Conservation (phyloP, 768 basidiomycete species). For the Boletus rufocinnamomeus region DNA sequence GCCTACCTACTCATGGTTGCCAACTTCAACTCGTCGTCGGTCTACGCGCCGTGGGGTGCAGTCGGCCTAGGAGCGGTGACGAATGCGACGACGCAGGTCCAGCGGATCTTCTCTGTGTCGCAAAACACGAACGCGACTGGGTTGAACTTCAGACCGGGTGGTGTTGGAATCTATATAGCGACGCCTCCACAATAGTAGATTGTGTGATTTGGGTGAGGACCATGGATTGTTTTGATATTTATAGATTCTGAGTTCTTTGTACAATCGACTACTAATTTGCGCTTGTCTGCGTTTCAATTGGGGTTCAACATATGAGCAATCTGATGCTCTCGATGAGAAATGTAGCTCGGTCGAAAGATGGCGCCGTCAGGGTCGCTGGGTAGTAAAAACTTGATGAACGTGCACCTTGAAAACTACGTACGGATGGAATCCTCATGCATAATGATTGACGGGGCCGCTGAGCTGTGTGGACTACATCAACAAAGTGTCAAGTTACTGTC, state of each 20-base stretch:
- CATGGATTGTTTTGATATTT: neutral
- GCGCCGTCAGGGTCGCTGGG: too few species aligned
- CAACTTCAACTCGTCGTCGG: conserved; percentile 1
- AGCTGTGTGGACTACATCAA: too few species aligned
- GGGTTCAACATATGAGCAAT: neutral
- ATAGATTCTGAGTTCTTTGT: neutral
- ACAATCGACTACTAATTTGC: neutral
- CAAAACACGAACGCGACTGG: conserved; percentile 25
- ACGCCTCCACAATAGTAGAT: conserved; percentile 1
- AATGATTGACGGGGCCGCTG: too few species aligned
- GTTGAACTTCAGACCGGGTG: conserved; percentile 17
- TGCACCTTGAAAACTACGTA: too few species aligned
- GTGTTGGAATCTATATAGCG: conserved; percentile 26
- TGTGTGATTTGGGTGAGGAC: too few species aligned
- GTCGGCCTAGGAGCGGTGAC: conserved; percentile 22
- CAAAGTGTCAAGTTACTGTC: too few species aligned
- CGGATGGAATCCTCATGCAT: too few species aligned
- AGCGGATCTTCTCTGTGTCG: conserved; percentile 12
- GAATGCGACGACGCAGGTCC: conserved; percentile 22
- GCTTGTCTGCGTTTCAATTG: neutral
- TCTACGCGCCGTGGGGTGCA: conserved; percentile 19
- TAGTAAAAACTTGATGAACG: neutral
- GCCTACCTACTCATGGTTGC: conserved; percentile 25
- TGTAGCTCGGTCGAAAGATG: too few species aligned
- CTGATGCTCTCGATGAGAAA: too few species aligned